A percentile compares a stretch with the other conserved stretches of the same genome.
Conservation (phyloP, 2,329 filamentous ascomycete genomes). For the Metarhizium humberi region DNA sequence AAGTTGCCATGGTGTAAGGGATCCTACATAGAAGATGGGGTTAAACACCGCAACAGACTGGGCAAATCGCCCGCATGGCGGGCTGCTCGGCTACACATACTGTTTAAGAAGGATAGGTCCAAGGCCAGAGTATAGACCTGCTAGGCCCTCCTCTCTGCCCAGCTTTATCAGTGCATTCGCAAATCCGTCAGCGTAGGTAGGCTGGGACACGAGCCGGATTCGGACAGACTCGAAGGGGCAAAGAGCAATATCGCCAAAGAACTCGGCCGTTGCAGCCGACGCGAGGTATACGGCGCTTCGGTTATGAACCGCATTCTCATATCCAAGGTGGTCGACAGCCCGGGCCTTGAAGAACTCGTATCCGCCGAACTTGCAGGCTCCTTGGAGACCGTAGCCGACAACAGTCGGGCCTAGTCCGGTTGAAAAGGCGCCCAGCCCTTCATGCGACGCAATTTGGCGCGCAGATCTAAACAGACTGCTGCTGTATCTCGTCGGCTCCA, state of each 20-base stretch:
- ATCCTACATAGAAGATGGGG: constrained; percentile 42
- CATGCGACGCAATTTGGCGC: constrained; percentile 72
- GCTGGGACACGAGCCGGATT: constrained; percentile 86
- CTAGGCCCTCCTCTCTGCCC: constrained; percentile 69
- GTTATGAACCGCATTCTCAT: constrained; percentile 69
- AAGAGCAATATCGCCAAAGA: constrained; percentile 71
- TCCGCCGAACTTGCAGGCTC: constrained; percentile 87
- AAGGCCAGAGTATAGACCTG: constrained; percentile 86
- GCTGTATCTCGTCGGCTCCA: constrained; percentile 85
- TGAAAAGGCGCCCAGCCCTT: constrained; percentile 78
- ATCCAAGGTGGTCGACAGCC: constrained; percentile 69
- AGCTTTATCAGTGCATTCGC: constrained; percentile 76
- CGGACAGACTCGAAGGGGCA: constrained; percentile 89
- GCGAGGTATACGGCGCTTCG: constrained; percentile 73
- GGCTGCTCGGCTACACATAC: constrained; percentile 18
- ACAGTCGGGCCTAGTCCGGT: constrained; percentile 80
- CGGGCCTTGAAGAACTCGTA: constrained; percentile 97
- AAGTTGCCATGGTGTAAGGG: constrained; percentile 92
- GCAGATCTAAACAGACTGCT: constrained; percentile 77
- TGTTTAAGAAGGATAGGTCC: constrained; percentile 66
- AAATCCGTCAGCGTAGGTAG: constrained; percentile 74
- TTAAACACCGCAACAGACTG: neutral
- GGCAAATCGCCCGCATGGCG: neutral
- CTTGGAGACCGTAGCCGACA: constrained; percentile 89
- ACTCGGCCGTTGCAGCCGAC: constrained; percentile 54